phyloP scores from a whole-genome alignment of 1,284 basidiomycete species.

The Peniophora sp. region DNA sequence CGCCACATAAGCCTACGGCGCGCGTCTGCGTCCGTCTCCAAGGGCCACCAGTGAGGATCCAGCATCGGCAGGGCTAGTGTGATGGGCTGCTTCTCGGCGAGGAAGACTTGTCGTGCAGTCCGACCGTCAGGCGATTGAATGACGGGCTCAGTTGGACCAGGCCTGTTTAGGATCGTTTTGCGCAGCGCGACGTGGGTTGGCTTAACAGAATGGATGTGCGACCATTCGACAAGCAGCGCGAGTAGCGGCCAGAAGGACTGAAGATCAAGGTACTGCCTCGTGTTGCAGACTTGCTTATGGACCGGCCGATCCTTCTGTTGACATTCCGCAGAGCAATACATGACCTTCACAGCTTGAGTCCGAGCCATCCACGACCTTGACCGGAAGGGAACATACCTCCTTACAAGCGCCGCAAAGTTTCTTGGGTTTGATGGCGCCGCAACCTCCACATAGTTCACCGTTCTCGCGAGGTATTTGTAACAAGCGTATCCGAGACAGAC shows the following conservation, averaged over 20 bases:
- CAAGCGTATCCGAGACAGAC: background rate
- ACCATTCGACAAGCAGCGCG: conserved; percentile 21
- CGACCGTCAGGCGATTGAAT: conserved; percentile 21
- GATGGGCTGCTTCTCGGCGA: conserved; percentile 18
- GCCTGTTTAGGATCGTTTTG: conserved; percentile 27
- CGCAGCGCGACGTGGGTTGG: conserved; percentile 23
- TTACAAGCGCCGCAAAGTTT: conserved; percentile 14
- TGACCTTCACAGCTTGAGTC: background rate
- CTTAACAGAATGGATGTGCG: conserved; percentile 15
- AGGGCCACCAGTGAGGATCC: conserved; percentile 21
- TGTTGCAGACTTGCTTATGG: conserved; percentile 29
- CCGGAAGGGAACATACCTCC: conserved; percentile 9
- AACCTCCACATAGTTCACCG: conserved; percentile 4
- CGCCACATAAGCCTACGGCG: conserved; percentile 23
- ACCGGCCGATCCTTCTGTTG: conserved; percentile 27
- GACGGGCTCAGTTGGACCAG: conserved; percentile 20
- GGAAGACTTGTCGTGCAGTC: conserved; percentile 23
- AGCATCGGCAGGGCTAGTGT: background rate
- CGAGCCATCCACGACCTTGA: background rate
- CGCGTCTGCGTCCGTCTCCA: conserved; percentile 15
- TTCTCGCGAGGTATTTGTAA: background rate
- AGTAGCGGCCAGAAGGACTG: conserved; percentile 29
- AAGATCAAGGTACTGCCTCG: conserved; percentile 29
- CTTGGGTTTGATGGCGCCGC: conserved; percentile 6
- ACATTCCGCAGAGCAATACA: conserved; percentile 16